phyloP scores from a whole-genome alignment of 345 rosid species.

The Eucalyptus regnans region DNA sequence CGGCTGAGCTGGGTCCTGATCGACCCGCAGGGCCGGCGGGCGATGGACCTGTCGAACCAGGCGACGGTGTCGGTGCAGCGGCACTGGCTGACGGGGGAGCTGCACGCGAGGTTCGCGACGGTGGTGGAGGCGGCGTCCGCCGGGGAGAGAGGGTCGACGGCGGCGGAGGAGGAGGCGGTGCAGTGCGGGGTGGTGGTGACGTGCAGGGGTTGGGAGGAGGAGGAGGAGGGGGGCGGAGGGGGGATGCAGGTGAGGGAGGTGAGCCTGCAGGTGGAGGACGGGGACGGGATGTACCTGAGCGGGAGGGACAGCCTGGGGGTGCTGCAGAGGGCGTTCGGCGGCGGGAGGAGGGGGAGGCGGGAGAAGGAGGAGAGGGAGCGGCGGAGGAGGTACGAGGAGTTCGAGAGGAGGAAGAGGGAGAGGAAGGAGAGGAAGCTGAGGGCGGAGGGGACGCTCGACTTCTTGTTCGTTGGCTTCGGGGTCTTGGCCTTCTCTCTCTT shows the following conservation, averaged over 20 bases:
- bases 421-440: constrained; percentile 36
- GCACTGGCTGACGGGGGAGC: constrained; percentile 1
- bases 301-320: constrained; percentile 60
- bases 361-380: not conserved
- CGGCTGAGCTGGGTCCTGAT: constrained; percentile 9
- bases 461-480: constrained; percentile 33
- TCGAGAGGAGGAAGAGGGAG: constrained; percentile 27
- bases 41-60: not conserved
- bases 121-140: not conserved
- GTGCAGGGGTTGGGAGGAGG: constrained; percentile 14
- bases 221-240: constrained; percentile 9
- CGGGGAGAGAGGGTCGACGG: too few species aligned
- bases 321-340: constrained; percentile 21
- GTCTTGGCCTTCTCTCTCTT: not conserved
- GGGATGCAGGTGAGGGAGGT: constrained; percentile 64
- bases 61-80: not conserved
- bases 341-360: constrained; percentile 39
- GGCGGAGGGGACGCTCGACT: constrained; percentile 39
- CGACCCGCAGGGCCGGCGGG: not conserved
- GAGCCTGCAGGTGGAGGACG: constrained; percentile 52
- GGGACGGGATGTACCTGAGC: constrained; percentile 51
- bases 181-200: constrained; percentile 45
- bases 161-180: constrained; percentile 3
- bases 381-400: constrained; percentile 16
- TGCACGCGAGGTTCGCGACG: not conserved